phyloP scores from a whole-genome alignment of 2,329 filamentous ascomycete genomes.

The Anthostomella pinea region DNA sequence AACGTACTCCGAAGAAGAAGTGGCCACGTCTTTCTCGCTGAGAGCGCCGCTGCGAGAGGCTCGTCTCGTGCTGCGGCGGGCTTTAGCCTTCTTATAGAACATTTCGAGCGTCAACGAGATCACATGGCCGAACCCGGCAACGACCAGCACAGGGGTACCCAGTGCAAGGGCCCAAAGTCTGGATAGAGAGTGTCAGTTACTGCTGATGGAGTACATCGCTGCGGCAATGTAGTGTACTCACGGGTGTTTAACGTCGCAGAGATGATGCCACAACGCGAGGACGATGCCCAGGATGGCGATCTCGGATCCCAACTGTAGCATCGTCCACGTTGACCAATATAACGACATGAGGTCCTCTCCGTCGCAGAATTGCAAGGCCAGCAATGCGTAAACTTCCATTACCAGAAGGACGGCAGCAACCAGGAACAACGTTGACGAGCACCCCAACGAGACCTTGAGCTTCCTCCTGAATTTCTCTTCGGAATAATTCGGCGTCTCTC shows the following conservation, averaged over 20 bases:
- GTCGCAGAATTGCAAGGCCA: constrained; percentile 57
- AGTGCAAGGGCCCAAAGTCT: constrained; percentile 54
- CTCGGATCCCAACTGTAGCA: constrained; percentile 55
- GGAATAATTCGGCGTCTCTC: constrained; percentile 29
- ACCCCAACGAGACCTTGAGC: constrained; percentile 39
- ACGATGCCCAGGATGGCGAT: constrained; percentile 58
- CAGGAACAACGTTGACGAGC: constrained; percentile 43
- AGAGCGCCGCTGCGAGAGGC: constrained; percentile 1
- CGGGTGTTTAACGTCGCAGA: constrained; percentile 51
- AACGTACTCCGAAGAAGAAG: constrained; percentile 10
- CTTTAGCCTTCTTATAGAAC: constrained; percentile 21
- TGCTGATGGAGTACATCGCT: too few relatives aligned
- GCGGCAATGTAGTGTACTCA: too few relatives aligned
- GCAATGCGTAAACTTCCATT: constrained; percentile 52
- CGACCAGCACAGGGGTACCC: constrained; percentile 58
- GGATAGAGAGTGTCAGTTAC: too few relatives aligned
- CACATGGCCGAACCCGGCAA: constrained; percentile 51
- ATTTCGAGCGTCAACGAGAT: constrained; percentile 31
- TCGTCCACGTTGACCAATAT: constrained; percentile 61
- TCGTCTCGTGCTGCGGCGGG: constrained; percentile 5
- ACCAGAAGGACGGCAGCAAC: constrained; percentile 45
- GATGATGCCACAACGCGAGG: constrained; percentile 48
- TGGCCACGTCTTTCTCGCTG: constrained; percentile 4
- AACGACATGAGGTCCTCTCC: constrained; percentile 58
- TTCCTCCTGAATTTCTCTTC: constrained; percentile 37